Base-by-base conservation (phyloP, 2,329 filamentous ascomycete genomes). In the Penicillium sp. region DNA sequence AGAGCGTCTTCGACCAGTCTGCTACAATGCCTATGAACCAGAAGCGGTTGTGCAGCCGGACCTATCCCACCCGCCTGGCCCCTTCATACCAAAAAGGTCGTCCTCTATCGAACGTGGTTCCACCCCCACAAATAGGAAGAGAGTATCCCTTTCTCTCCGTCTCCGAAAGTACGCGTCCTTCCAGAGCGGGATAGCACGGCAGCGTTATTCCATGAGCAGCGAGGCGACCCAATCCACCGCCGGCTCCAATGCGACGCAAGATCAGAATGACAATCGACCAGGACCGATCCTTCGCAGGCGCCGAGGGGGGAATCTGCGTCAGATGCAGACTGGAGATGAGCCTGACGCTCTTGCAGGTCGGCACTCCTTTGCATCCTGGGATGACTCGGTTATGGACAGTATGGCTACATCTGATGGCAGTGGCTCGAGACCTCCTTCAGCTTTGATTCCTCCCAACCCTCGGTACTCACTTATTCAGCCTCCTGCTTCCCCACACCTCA, bases 271-370 rank as follows among this genome's bases (percentile, higher is more conserved):
- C 35, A 63, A 62, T 50, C 58, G 64, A 25, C 59, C 57, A 12
- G 66, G 64, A 6, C 80, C 84, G 37, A 76, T 85, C 35, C 76
- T 93, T 53, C 79, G 88, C 52, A 77, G 88, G 63, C 79, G 84
- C 12, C 88, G 87, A 6, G 88, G 88, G 40, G 87, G 88, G 29
- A 83, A 92, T 65, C 71, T 93, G 40, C 80, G 85, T 54, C 85
- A 83, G 13, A 85, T 81, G 31, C 79, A 78, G 14, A 85, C 84
- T 51, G 80, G 85, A 27, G 79, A 80, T 34, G 84, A 88, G 28
- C 66, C 84, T 3, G 80, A 84, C 12, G 69, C 72, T 34, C 55
- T 55, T 7, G 56, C 60, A 2, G 61, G 62, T 37, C 68, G 68
- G n/a, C 58, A 58, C 25, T 75, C 73, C 4, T 65, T 66, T 34